phyloP scores from a whole-genome alignment of 2,329 filamentous ascomycete species.

The Stenocarpella maydis region DNA sequence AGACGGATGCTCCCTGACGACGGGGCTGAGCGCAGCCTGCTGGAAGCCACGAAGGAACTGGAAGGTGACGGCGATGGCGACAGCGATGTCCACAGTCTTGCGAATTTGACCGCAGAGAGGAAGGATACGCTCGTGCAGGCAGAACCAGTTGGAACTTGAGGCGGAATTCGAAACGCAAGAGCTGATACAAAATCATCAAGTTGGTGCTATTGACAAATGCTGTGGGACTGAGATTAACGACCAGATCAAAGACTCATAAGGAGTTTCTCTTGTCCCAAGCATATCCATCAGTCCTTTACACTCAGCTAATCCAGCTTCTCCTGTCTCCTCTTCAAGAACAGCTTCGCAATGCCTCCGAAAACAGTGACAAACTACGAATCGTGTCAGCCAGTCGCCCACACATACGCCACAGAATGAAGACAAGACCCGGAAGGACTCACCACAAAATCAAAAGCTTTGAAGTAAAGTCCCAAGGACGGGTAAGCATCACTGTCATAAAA shows the following conservation, averaged over 20 bases:
- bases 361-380: slow-evolving; percentile 20
- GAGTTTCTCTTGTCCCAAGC: background rate
- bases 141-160: background rate
- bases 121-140: background rate
- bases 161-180: background rate
- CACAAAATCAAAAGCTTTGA: slow-evolving; percentile 11
- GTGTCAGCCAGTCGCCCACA: background rate
- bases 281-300: rapidly evolving
- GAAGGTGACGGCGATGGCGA: background rate
- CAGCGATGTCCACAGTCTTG: background rate
- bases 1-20: background rate
- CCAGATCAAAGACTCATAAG: background rate
- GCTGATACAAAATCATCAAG: no score
- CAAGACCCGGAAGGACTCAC: background rate
- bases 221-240: background rate
- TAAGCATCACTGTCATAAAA: slow-evolving; percentile 28
- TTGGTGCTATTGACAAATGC: background rate
- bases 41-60: background rate
- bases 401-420: no score
- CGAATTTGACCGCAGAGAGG: background rate
- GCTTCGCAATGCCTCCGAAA: slow-evolving; percentile 27
- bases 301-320: slow-evolving; percentile 2
- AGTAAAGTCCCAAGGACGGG: slow-evolving; percentile 17
- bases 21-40: background rate
- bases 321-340: slow-evolving; percentile 1